Conservation (phyloP, 2,329 filamentous ascomycete genomes). For the Anthostomella pinea region DNA sequence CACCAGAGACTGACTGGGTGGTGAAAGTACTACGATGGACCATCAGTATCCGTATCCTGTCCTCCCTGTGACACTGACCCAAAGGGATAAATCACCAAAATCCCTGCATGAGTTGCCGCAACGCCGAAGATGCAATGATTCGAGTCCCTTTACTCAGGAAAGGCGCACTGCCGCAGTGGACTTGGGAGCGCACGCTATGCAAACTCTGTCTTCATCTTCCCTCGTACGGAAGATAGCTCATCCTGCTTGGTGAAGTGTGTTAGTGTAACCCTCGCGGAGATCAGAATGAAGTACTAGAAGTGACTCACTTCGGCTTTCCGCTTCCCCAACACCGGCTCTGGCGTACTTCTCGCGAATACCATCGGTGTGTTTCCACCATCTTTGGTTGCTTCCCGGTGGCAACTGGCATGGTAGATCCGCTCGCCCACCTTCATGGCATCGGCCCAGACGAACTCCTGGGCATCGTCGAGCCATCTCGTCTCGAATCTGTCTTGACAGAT, state of each 20-base stretch:
- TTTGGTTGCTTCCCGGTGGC: constrained; percentile 77
- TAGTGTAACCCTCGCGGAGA: constrained; percentile 11
- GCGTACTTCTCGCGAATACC: constrained; percentile 49
- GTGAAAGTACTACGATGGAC: too few species aligned
- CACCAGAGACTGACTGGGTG: too few species aligned
- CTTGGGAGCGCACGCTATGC: too few species aligned
- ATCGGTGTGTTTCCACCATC: constrained; percentile 48
- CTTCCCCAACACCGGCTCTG: constrained; percentile 68
- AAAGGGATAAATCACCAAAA: too few species aligned
- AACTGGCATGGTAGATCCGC: constrained; percentile 85
- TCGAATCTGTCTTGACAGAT: constrained; percentile 97
- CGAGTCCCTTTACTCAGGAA: too few species aligned
- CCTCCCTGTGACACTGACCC: too few species aligned
- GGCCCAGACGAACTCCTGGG: constrained; percentile 96
- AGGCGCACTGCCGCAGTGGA: too few species aligned
- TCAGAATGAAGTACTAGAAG: neutral
- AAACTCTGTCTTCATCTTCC: constrained; percentile 29
- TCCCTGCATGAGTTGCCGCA: too few species aligned
- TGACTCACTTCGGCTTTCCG: constrained; percentile 68
- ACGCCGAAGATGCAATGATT: too few species aligned
- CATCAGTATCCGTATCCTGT: too few species aligned
- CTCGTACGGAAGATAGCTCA: constrained; percentile 29
- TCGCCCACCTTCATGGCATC: constrained; percentile 77
- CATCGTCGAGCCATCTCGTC: constrained; percentile 86
- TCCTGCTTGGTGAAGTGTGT: constrained; percentile 31